phyloP scores from a whole-genome alignment of 805 yeast genomes.

The Metschnikowia henanensis region DNA sequence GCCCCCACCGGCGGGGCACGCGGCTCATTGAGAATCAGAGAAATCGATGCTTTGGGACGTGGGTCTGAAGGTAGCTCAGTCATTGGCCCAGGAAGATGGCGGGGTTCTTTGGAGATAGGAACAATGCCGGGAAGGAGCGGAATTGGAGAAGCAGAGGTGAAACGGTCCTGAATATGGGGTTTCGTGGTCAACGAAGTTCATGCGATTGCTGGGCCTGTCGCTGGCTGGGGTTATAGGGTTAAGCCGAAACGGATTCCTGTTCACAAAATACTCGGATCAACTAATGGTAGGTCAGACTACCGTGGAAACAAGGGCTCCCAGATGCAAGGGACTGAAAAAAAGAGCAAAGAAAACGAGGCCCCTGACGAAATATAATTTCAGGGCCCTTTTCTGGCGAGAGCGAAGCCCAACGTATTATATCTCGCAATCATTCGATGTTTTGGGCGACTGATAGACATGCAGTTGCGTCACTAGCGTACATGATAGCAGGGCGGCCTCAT shows the following conservation, averaged over 20 bases:
- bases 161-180: no score
- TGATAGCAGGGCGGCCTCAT: neutral
- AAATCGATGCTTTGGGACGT: conserved; percentile 10
- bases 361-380: no score
- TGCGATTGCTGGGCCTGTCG: no score
- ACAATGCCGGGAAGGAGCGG: neutral
- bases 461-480: conserved; percentile 6
- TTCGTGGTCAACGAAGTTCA: no score
- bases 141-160: neutral
- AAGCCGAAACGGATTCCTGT: no score
- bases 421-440: neutral
- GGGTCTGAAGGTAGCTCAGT: neutral
- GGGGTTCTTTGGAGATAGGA: neutral
- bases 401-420: neutral
- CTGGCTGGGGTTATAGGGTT: no score
- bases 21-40: conserved; percentile 13
- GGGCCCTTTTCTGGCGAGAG: neutral
- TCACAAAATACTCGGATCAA: no score
- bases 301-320: no score
- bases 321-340: no score
- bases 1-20: neutral
- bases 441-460: conserved; percentile 1
- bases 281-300: no score
- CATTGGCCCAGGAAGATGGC: neutral
- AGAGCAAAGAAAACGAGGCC: neutral